phyloP scores from a whole-genome alignment of 352 stramenopile genomes.

The Pythium sp. region DNA sequence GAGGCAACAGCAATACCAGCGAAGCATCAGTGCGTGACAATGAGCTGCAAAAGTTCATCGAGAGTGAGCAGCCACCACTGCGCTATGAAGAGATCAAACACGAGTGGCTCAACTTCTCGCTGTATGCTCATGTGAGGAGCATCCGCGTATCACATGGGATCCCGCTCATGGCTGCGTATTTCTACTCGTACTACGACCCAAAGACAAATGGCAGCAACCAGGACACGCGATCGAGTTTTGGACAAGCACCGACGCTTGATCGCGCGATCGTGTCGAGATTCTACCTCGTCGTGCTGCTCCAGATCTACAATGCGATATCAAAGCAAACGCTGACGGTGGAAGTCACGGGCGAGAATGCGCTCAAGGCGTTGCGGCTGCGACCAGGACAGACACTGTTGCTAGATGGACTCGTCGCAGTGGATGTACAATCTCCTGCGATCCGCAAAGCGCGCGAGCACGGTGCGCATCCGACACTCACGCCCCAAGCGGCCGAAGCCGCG shows the following conservation, averaged over 20 bases:
- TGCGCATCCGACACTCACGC: conserved; percentile 6
- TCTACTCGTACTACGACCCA: conserved; percentile 63
- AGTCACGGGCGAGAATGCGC: conserved; percentile 45
- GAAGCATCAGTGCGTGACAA: conserved; percentile 2
- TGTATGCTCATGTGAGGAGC: conserved; percentile 49
- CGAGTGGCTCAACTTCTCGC: conserved; percentile 46
- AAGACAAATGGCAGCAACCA: conserved; percentile 39
- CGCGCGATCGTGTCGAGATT: conserved; percentile 59
- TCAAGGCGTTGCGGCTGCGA: conserved; percentile 36
- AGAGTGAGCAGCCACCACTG: conserved; percentile 24
- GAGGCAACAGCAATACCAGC: background rate
- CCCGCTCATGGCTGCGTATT: conserved; percentile 63
- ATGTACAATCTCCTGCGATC: conserved; percentile 31
- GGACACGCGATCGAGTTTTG: conserved; percentile 7
- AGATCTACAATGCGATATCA: conserved; percentile 50
- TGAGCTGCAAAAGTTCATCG: conserved; percentile 4
- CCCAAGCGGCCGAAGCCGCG: conserved; percentile 7
- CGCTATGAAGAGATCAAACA: conserved; percentile 27
- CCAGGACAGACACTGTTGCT: conserved; percentile 53
- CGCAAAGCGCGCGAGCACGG: conserved; percentile 23
- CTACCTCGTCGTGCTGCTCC: conserved; percentile 55
- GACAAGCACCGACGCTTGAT: conserved; percentile 28
- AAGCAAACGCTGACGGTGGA: conserved; percentile 44
- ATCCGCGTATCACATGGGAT: conserved; percentile 61
- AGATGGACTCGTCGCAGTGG: conserved; percentile 49